These are phyloP conservation scores for Spongispora temasekensis DNA, from an alignment of 1,284 basidiomycete species.

Conservation along the genomic window DNA sequence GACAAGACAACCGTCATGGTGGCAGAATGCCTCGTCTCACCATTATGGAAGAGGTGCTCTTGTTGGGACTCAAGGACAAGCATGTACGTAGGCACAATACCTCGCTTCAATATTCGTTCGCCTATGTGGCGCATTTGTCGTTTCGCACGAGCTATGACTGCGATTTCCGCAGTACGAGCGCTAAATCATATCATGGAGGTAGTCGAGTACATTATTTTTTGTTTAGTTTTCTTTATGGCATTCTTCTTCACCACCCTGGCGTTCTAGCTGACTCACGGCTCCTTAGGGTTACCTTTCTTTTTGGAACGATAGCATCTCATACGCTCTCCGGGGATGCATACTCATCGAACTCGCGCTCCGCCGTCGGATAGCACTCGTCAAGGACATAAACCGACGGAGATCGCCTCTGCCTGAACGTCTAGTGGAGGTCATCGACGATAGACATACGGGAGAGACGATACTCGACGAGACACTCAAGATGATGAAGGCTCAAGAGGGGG, in stretches of 20 bases:
- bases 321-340: conserved; percentile 93
- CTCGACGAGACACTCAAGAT: conserved; percentile 94
- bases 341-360: conserved; percentile 92
- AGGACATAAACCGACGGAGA: conserved; percentile 79
- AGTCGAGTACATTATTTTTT: conserved; percentile 1
- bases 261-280: conserved; percentile 35
- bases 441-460: conserved; percentile 92
- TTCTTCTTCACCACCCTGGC: not conserved
- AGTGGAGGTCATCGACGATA: conserved; percentile 89
- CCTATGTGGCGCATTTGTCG: no score
- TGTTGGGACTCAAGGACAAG: conserved; percentile 90
- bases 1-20: conserved; percentile 66
- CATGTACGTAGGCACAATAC: conserved; percentile 53
- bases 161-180: conserved; percentile 23
- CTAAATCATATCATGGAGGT: conserved; percentile 2
- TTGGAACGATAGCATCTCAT: conserved; percentile 99
- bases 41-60: conserved; percentile 94
- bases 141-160: conserved; percentile 9
- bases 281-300: conserved; percentile 90
- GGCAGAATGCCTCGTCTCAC: conserved; percentile 86
- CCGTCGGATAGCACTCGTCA: conserved; percentile 85
- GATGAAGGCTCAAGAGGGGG: conserved; percentile 77
- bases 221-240: not conserved
- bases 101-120: not conserved
- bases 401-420: conserved; percentile 80